A percentile compares a stretch with the other conserved stretches of the same genome.
Evolutionary conservation across 2,329 filamentous ascomycete species (phyloP).

Genomic region (Lizonia empirigonia): DNA sequence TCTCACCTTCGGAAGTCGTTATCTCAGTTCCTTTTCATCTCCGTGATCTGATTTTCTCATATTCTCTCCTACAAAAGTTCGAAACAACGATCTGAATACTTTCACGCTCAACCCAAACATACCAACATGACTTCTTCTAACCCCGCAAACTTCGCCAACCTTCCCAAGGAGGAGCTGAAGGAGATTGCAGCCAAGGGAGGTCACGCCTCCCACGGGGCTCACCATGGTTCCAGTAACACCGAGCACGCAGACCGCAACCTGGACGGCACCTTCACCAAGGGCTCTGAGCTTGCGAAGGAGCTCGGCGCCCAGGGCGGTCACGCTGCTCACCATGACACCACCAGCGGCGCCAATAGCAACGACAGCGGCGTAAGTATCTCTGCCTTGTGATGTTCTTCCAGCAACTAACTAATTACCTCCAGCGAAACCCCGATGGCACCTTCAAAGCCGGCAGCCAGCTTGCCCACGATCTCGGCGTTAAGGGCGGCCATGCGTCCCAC

Average conservation of each 20-base stretch:
- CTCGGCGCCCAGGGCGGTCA: slow-evolving; percentile 47
- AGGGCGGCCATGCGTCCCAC: slow-evolving; percentile 39
- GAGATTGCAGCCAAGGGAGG: slow-evolving; percentile 59
- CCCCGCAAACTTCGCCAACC: slow-evolving; percentile 60
- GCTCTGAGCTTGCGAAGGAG: slow-evolving; percentile 47
- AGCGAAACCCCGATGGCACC: slow-evolving; percentile 51
- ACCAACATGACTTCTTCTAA: slow-evolving; percentile 50
- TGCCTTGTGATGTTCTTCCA: not conserved
- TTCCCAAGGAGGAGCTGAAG: slow-evolving; percentile 56
- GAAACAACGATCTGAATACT: not conserved
- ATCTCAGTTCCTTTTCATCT: not conserved
- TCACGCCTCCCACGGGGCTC: slow-evolving; percentile 46
- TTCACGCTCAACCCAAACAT: slow-evolving; percentile 2
- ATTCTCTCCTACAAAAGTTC: not conserved
- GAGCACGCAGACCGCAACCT: slow-evolving; percentile 42
- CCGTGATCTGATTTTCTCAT: not conserved
- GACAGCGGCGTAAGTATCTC: slow-evolving; percentile 30
- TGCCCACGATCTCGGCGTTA: slow-evolving; percentile 44
- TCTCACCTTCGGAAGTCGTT: not conserved
- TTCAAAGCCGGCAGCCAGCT: slow-evolving; percentile 45
- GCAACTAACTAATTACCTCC: not conserved
- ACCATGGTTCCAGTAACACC: not conserved
- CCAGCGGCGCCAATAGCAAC: slow-evolving; percentile 16
- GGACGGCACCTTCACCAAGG: slow-evolving; percentile 49
- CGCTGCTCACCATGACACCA: slow-evolving; percentile 30